Conservation (phyloP, 306 rosid species). For the Vigna hirtella region DNA sequence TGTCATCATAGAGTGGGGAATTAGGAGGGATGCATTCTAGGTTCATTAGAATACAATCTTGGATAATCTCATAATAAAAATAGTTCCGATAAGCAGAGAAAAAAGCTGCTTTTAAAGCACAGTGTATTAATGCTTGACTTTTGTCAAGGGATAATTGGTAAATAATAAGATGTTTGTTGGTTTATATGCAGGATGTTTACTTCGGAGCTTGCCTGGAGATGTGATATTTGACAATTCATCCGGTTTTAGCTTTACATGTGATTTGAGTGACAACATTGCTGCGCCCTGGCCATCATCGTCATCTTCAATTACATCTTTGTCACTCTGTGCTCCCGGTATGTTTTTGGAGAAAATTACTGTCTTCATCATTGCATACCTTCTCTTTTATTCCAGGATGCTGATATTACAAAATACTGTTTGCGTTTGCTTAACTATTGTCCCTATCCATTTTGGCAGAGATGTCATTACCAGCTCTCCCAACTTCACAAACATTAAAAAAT, state of each 20-base stretch:
- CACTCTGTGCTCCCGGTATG: constrained; percentile 97
- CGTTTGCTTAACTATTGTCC: constrained; percentile 22
- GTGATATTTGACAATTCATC: constrained; percentile 82
- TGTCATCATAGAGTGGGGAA: neutral
- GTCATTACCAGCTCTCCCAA: constrained; percentile 97
- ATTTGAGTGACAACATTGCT: constrained; percentile 87
- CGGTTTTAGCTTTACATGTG: constrained; percentile 91
- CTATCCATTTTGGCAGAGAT: constrained; percentile 68
- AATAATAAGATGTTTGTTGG: constrained; percentile 7
- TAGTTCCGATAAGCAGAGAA: neutral
- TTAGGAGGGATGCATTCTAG: neutral
- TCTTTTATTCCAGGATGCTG: constrained; percentile 3
- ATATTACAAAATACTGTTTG: constrained; percentile 28
- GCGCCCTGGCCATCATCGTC: constrained; percentile 96
- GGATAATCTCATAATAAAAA: neutral
- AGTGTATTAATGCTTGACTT: neutral
- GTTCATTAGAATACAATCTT: constrained; percentile 24
- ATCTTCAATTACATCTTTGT: constrained; percentile 76
- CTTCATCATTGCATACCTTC: constrained; percentile 6
- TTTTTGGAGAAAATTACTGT: constrained; percentile 18
- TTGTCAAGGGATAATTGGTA: constrained; percentile 17
- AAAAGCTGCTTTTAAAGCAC: neutral
- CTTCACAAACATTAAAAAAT: constrained; percentile 80
- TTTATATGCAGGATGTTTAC: constrained; percentile 80
- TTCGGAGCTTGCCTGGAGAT: constrained; percentile 90